Evolutionary conservation across 1,139 yeast species (phyloP), one percentile per base, ranked within the genome.

Genomic region (Zygotorulaspora mrakii): DNA sequence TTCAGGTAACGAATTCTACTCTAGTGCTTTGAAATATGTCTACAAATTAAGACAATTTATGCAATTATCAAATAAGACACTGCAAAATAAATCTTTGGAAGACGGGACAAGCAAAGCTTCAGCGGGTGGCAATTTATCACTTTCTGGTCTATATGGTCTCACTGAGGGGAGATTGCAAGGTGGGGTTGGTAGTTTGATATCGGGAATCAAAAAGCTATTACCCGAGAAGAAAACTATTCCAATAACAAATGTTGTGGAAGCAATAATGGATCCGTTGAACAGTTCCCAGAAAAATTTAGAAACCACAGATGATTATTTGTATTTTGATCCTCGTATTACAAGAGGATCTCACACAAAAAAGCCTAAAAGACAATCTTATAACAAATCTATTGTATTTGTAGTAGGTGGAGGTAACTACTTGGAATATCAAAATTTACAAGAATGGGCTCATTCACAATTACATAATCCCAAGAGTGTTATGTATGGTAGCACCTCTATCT

Each of bases 371-470:
- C 88, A 82, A 54, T 69, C 81, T 10, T 87, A 85, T 60, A 79
- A 77, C 47, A 94, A 87, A 51, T 79, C 95, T 2, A 68, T 86
- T 41, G 95, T 91, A 12, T 94, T 91, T 62, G 85, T 88, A 36
- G 89, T 94, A 44, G 99, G 98, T 14, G 98, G 98, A 23, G 98
- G 97, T 34, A 89, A 86, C 62, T 91, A 88, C 59, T 69, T 86
- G 50, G 99, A 91, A 65, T 91, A 91, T 60, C 94, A 89, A 49
- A 89, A 89, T 58, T 73, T 91, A 54, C 95, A 86, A 63, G 96
- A 91, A 61, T 89, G 95, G 94, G 82, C 81, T 8, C 66, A 69
- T 39, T 60, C 64, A 4, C 63, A 58, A 24, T 55, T 61, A 39
- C 67, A 64, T 32, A 58, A 60, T 32, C 55, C 59, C 22, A 64